A percentile compares a stretch with the other conserved stretches of the same genome.
Conservation (phyloP, 257 asterid species). For the Verbena officinalis region DNA sequence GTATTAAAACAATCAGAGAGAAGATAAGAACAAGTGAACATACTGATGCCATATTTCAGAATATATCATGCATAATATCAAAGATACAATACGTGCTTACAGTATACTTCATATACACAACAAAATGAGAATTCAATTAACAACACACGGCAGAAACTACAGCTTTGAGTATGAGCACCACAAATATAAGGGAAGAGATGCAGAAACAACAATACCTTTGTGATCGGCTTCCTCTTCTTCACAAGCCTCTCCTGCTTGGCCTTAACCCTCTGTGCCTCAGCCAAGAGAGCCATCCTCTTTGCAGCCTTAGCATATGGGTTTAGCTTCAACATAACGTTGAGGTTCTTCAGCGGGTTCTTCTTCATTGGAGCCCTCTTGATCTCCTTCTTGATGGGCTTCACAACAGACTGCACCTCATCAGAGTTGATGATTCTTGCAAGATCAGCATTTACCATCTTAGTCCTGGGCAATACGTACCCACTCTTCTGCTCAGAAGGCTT, state of each 20-base stretch:
- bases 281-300: constrained; percentile 74
- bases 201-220: constrained; percentile 56
- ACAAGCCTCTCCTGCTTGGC: constrained; percentile 74
- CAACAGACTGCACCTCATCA: constrained; percentile 89
- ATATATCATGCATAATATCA: no score
- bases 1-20: no score
- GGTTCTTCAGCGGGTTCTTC: constrained; percentile 79
- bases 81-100: not conserved
- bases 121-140: not conserved
- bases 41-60: no score
- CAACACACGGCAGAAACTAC: not conserved
- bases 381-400: constrained; percentile 77
- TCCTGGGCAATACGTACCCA: constrained; percentile 68
- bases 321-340: constrained; percentile 68
- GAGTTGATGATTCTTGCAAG: constrained; percentile 85
- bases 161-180: not conserved
- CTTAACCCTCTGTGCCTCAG: constrained; percentile 79
- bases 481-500: constrained; percentile 70
- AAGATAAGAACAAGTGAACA: no score
- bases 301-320: constrained; percentile 86
- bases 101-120: not conserved
- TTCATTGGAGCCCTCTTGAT: constrained; percentile 65
- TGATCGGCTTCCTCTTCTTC: constrained; percentile 65
- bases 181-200: not conserved
- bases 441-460: constrained; percentile 87